Conservation (phyloP, 495 filamentous ascomycete species). For the Tuber calosporum region DNA sequence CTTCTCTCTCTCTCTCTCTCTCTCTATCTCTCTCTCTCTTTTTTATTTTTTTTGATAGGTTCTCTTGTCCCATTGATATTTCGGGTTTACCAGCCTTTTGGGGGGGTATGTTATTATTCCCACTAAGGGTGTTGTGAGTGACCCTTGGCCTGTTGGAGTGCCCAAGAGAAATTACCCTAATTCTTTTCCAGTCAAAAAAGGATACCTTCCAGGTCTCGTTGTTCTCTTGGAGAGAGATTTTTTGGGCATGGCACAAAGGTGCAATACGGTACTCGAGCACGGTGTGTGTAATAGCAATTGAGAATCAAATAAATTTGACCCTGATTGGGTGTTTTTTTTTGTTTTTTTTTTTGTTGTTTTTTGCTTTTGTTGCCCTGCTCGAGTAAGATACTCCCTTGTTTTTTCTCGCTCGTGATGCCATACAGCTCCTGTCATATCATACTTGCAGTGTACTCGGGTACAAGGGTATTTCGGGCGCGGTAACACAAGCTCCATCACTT, state of each 20-base stretch:
- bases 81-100: not conserved
- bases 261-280: no score
- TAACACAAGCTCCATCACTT: no score
- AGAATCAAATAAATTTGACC: not conserved
- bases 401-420: not conserved
- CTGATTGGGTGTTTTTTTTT: not conserved
- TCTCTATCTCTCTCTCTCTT: no score
- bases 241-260: not conserved
- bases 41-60: not conserved
- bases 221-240: not conserved
- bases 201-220: not conserved
- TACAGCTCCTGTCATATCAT: not conserved
- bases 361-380: not conserved
- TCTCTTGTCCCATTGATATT: not conserved
- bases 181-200: not conserved
- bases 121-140: no score
- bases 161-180: not conserved
- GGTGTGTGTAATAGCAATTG: not conserved
- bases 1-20: no score
- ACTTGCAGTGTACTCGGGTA: not conserved
- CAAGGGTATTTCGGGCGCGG: no score
- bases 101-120: no score
- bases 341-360: not conserved
- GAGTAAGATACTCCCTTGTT: not conserved
- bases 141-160: not conserved